Evolutionary conservation across 768 basidiomycete species (phyloP), one percentile per base, ranked within the genome.

Genomic region (Suillus variegatus): DNA sequence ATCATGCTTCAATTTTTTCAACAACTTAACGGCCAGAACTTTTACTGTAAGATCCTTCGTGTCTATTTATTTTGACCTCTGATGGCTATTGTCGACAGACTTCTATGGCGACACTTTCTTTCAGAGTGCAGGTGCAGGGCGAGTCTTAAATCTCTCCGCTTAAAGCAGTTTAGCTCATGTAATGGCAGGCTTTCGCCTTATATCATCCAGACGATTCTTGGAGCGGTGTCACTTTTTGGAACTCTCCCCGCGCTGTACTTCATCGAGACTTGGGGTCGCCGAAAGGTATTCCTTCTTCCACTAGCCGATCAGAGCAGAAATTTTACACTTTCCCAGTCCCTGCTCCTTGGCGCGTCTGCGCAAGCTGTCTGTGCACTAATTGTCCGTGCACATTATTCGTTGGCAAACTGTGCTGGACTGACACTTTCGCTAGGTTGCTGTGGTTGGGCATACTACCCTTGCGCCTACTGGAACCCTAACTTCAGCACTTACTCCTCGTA

Each of bases 81-180:
- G 69, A 62, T 74, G 64, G 36, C 52, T 66, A 55, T 20, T 32
- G 14, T 36, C 35, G 41, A n/a, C 67, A 90, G 89, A 91, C 72
- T 91, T 91, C 74, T 92, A 91, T 70, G 89, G 91, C n/a, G 89
- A 92, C 65, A 90, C 88, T 0, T n/a, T 93, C 82, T 94, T 93
- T 81, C 78, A 89, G 75, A 88, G 84, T 66, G 88, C 89, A 20
- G 88, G 89, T 54, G 90, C 88, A 16, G 69, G 81, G 86, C 87
- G 70, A 67, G 84, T 67, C 18, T 35, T 51, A 44, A n/a, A 8
- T 5, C 3, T 18, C 36, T 28, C 57, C 20, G 16, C 52, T 3
- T n/a, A 40, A 38, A 36, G 25, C 28, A 16, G 2, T n/a, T 25
- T 60, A 62, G 18, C 13, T 57, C 68, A 54, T 62, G 14, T 10